Evolutionary conservation across 139 green algal genomes (phyloP).

Genomic region (Edaphochlamys debaryana): DNA sequence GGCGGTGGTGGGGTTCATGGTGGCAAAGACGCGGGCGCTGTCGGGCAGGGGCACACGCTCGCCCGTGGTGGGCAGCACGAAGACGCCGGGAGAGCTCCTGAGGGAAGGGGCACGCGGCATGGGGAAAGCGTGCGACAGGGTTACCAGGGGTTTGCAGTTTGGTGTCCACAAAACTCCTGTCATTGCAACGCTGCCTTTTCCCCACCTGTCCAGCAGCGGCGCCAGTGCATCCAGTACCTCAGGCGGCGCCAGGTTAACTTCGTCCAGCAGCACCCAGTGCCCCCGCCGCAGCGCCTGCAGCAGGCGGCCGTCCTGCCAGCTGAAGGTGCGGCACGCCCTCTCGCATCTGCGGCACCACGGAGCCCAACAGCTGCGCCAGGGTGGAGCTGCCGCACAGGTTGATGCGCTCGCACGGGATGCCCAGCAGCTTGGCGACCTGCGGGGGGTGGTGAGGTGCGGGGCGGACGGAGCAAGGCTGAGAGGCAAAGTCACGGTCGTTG

Average conservation of each 20-base stretch:
- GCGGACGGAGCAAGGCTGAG: background rate
- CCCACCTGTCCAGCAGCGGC: slow-evolving; percentile 52
- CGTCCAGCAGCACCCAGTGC: slow-evolving; percentile 94
- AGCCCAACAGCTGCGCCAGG: slow-evolving; percentile 47
- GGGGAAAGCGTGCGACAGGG: no score
- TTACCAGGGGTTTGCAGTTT: background rate
- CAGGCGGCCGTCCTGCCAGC: slow-evolving; percentile 79
- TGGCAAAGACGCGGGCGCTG: slow-evolving; percentile 85
- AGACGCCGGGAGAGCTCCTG: slow-evolving; percentile 19
- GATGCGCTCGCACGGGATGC: slow-evolving; percentile 41
- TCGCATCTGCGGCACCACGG: slow-evolving; percentile 38
- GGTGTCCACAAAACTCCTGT: no score
- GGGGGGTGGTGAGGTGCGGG: no score
- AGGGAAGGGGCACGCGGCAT: background rate
- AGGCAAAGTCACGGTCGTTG: background rate
- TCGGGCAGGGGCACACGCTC: slow-evolving; percentile 73
- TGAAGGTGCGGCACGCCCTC: no score
- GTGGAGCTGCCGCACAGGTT: slow-evolving; percentile 52
- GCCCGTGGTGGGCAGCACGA: slow-evolving; percentile 54
- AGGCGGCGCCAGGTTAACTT: slow-evolving; percentile 86
- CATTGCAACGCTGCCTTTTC: background rate
- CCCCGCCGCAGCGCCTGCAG: slow-evolving; percentile 81
- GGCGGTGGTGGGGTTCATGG: slow-evolving; percentile 91
- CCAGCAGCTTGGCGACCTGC: slow-evolving; percentile 44
- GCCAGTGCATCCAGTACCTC: slow-evolving; percentile 61